A percentile compares a stretch with the other conserved stretches of the same genome.
phyloP scores from a whole-genome alignment of 2,329 filamentous ascomycete species.

The Talaromyces piceae region DNA sequence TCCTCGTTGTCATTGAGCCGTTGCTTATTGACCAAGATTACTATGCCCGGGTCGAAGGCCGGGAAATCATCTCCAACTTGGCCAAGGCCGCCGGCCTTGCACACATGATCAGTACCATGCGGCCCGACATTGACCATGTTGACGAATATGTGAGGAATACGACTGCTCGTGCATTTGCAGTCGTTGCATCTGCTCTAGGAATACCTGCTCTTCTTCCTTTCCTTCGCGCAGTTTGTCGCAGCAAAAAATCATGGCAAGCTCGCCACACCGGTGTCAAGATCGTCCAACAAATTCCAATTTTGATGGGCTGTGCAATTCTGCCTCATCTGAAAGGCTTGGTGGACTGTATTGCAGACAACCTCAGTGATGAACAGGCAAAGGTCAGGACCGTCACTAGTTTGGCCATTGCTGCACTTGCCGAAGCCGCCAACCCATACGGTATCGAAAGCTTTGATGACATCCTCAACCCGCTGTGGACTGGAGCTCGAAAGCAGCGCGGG shows the following conservation, averaged over 20 bases:
- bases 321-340: constrained; percentile 94
- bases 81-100: constrained; percentile 93
- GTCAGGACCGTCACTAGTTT: constrained; percentile 93
- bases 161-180: constrained; percentile 91
- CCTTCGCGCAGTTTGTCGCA: constrained; percentile 87
- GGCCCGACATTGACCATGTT: constrained; percentile 95
- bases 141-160: constrained; percentile 99
- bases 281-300: constrained; percentile 94
- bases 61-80: constrained; percentile 97
- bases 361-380: constrained; percentile 97
- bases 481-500: constrained; percentile 88
- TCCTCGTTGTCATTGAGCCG: constrained; percentile 97
- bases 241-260: constrained; percentile 98
- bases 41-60: constrained; percentile 94
- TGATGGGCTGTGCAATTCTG: constrained; percentile 96
- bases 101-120: constrained; percentile 99
- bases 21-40: constrained; percentile 98
- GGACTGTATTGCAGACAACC: constrained; percentile 89
- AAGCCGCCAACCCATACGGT: constrained; percentile 95
- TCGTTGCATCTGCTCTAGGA: constrained; percentile 90
- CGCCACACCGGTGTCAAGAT: constrained; percentile 98
- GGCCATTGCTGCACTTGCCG: constrained; percentile 87
- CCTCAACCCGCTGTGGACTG: constrained; percentile 93
- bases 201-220: constrained; percentile 94
- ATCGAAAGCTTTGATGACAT: constrained; percentile 99